Conservation (phyloP, 306 rosid species). For the Phaseolus lunatus region DNA sequence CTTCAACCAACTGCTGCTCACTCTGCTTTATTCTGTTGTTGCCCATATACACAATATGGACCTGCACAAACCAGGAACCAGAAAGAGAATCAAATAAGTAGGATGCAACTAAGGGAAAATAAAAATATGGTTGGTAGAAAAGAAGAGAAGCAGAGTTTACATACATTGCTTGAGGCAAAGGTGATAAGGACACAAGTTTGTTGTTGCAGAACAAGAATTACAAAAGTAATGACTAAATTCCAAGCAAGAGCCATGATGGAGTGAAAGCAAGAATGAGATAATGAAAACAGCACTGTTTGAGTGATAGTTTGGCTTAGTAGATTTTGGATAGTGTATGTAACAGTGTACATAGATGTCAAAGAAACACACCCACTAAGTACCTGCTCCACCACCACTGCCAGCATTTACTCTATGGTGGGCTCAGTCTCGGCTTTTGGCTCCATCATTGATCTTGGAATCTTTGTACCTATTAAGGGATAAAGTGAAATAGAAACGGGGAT, state of each 20-base stretch:
- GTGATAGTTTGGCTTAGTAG: not conserved
- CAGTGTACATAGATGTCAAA: not conserved
- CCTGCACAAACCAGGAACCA: constrained; percentile 49
- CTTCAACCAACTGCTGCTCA: constrained; percentile 55
- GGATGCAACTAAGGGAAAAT: not conserved
- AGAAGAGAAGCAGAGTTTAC: constrained; percentile 41
- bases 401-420: constrained; percentile 32
- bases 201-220: constrained; percentile 47
- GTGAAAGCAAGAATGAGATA: not conserved
- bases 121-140: constrained; percentile 3
- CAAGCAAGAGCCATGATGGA: constrained; percentile 52
- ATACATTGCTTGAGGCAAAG: constrained; percentile 58
- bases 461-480: not conserved
- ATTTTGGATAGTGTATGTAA: constrained; percentile 1
- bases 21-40: constrained; percentile 44
- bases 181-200: constrained; percentile 41
- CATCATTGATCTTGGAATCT: constrained; percentile 35
- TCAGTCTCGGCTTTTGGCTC: constrained; percentile 8
- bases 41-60: constrained; percentile 70
- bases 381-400: constrained; percentile 20
- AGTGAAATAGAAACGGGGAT: not conserved
- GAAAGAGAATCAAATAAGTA: constrained; percentile 17
- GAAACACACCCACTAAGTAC: constrained; percentile 13
- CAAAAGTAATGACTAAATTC: constrained; percentile 35
- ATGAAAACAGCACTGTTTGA: not conserved